Evolutionary conservation across 2,329 filamentous ascomycete species (phyloP).

Genomic region (Dryadomyces quercivorus): DNA sequence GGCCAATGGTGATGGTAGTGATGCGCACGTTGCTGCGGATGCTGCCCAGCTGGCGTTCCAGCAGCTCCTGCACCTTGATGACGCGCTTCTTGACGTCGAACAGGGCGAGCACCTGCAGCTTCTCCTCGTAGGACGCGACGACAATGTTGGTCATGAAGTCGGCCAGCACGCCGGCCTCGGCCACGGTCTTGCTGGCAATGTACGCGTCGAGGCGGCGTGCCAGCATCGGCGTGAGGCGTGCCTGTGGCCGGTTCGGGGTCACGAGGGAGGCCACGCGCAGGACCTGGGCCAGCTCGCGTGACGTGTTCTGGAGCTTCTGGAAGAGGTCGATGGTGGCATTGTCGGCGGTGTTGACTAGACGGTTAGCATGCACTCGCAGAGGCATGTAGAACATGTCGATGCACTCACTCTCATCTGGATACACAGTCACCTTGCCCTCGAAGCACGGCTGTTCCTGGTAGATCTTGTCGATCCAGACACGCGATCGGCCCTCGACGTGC

Average conservation of each 20-base stretch:
- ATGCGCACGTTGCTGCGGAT: constrained; percentile 85
- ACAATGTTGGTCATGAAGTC: constrained; percentile 96
- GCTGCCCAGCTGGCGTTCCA: constrained; percentile 68
- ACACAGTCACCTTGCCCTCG: constrained; percentile 63
- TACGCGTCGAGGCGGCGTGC: constrained; percentile 77
- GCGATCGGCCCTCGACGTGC: constrained; percentile 72
- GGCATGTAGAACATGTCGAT: neutral
- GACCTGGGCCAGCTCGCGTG: constrained; percentile 74
- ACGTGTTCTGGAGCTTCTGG: constrained; percentile 67
- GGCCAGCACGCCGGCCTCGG: constrained; percentile 73
- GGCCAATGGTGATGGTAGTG: constrained; percentile 56
- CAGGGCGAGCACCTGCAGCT: constrained; percentile 73
- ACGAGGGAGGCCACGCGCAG: constrained; percentile 78
- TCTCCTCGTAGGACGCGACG: constrained; percentile 81
- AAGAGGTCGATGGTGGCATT: constrained; percentile 60
- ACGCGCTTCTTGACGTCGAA: constrained; percentile 68
- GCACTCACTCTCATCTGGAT: constrained; percentile 52
- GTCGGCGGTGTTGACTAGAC: constrained; percentile 29
- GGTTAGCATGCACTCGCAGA: neutral
- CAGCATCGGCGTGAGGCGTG: constrained; percentile 67
- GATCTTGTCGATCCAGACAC: constrained; percentile 64
- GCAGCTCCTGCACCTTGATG: constrained; percentile 68
- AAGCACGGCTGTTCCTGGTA: constrained; percentile 74
- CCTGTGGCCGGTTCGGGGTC: constrained; percentile 50
- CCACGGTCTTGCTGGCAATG: constrained; percentile 69